Conservation (phyloP, 306 rosid genomes). For the Amphicarpaea edgeworthii region DNA sequence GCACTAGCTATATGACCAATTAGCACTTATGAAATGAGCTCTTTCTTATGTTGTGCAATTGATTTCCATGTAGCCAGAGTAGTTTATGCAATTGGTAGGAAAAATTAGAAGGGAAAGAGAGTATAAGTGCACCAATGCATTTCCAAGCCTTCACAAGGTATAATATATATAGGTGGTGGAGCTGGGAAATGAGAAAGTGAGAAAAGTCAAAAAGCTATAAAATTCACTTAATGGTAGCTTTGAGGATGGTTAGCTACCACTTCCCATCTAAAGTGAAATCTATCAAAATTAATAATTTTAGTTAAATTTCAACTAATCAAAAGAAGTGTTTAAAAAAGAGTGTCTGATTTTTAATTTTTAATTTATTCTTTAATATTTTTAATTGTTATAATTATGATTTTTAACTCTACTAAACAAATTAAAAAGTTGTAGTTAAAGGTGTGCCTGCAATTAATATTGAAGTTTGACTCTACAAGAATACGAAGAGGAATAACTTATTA, state of each 20-base stretch:
- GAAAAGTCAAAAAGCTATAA: background rate
- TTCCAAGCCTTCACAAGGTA: background rate
- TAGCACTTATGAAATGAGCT: background rate
- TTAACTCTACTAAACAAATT: background rate
- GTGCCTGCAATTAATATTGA: too few relatives aligned
- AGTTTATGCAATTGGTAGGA: background rate
- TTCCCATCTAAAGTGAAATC: too few relatives aligned
- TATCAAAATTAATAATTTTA: too few relatives aligned
- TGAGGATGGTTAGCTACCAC: too few relatives aligned
- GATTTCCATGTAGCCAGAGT: too few relatives aligned
- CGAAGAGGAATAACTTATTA: constrained; percentile 2
- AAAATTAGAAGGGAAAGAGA: constrained; percentile 3
- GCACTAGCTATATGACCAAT: background rate
- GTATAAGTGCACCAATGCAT: background rate
- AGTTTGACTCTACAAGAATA: too few relatives aligned
- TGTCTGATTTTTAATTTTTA: too few relatives aligned
- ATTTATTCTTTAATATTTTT: background rate
- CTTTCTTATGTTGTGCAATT: too few relatives aligned
- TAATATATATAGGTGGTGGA: constrained; percentile 1
- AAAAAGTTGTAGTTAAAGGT: too few relatives aligned
- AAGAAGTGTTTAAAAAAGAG: too few relatives aligned
- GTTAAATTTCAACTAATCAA: too few relatives aligned
- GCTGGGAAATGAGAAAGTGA: background rate
- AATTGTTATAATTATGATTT: background rate
- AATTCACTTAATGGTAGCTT: background rate